Evolutionary conservation across 2,329 filamentous ascomycete genomes (phyloP), one percentile per base, ranked within the genome.

Genomic region (Curvularia eragrostidis): DNA sequence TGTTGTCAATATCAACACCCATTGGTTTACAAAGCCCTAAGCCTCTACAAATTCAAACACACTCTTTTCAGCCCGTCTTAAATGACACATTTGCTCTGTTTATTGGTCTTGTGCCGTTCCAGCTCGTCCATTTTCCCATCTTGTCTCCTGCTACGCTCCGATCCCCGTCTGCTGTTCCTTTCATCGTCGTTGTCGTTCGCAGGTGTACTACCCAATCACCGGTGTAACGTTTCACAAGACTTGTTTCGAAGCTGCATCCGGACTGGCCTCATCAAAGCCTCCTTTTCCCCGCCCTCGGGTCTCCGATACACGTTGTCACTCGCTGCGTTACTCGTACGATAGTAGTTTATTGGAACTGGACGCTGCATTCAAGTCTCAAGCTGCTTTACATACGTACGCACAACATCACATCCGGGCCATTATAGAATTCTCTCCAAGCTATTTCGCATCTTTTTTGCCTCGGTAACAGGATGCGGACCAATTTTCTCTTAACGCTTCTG

Each of bases 391-490:
- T 4, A 32, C 47, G n/a, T 32, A 50, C n/a, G 42, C 4, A 39
- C 47, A n/a, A 28, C 21, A 41, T 19, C 15, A 26, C 8, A 28
- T 3, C 21, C 12, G 28, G 9, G 42, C 6, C 46, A 7, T 15
- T 18, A 36, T 12, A 19, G 18, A 24, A 46, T 12, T 21, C 26
- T 5, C 8, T 23, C 6, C 18, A 36, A 50, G 13, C 13, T 18
- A 26, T 18, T 2, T 6, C 23, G 23, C 8, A 5, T 2, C 23
- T n/a, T 13, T 26, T 24, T 4, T 5, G 18, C n/a, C n/a, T 21
- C 28, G 10, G 26, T 15, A n/a, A n/a, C 46, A 43, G 7, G 15
- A 61, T 61, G 52, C 52, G 46, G 18, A n/a, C 13, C 15, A 15
- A 34, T 12, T 30, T 26, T 12, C 21, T 48, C 10, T 12, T 19